Conservation (phyloP, 2,329 filamentous ascomycete species). For the Ambrosiella beaveri region DNA sequence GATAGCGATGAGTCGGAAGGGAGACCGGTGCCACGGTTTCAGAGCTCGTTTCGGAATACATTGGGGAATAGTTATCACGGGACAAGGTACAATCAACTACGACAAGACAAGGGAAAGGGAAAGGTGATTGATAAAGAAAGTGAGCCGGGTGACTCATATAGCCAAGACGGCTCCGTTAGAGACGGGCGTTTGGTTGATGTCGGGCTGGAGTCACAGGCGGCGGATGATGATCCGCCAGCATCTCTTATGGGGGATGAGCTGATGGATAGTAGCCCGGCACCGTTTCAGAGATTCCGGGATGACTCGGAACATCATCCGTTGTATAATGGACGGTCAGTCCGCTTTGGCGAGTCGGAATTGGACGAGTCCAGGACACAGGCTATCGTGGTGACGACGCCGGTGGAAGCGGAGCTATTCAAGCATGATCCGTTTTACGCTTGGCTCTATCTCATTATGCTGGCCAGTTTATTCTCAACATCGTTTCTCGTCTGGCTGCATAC, state of each 20-base stretch:
- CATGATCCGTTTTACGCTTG: constrained; percentile 89
- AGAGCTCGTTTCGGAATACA: constrained; percentile 22
- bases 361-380: constrained; percentile 22
- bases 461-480: constrained; percentile 72
- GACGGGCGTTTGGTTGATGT: constrained; percentile 72
- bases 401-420: constrained; percentile 49
- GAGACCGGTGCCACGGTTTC: constrained; percentile 6
- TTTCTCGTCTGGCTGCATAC: constrained; percentile 85
- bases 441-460: constrained; percentile 70
- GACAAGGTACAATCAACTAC: constrained; percentile 13
- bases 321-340: constrained; percentile 16
- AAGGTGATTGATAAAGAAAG: constrained; percentile 25
- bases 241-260: constrained; percentile 38
- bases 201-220: constrained; percentile 53
- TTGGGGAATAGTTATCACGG: constrained; percentile 50
- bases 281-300: constrained; percentile 40
- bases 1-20: constrained; percentile 16
- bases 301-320: constrained; percentile 16
- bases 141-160: constrained; percentile 22
- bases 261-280: constrained; percentile 35
- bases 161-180: constrained; percentile 5
- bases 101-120: constrained; percentile 9
- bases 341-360: constrained; percentile 29
- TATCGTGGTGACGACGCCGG: constrained; percentile 6
- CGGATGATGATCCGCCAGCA: constrained; percentile 41